phyloP scores from a whole-genome alignment of 371 early-diverging fungal genomes.

The Mortierella sp. region DNA sequence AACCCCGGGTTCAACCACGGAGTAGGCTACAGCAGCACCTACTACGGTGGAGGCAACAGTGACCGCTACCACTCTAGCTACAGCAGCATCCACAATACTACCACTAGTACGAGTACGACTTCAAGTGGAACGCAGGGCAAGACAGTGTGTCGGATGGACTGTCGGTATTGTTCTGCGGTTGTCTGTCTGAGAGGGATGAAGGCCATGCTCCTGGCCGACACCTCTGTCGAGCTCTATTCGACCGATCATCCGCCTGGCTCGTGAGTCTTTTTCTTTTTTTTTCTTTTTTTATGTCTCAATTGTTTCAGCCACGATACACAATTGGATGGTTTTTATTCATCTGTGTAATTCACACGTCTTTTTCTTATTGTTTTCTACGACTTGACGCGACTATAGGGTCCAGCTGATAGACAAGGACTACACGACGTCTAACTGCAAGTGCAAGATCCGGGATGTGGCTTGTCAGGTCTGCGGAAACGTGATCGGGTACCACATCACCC shows the following conservation, averaged over 20 bases:
- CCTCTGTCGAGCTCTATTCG: slow-evolving; percentile 61
- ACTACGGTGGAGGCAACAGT: slow-evolving; percentile 32
- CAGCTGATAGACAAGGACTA: slow-evolving; percentile 93
- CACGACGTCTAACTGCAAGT: slow-evolving; percentile 90
- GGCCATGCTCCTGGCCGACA: slow-evolving; percentile 65
- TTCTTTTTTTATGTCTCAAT: background rate
- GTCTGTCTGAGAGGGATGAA: slow-evolving; percentile 59
- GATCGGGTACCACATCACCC: slow-evolving; percentile 96
- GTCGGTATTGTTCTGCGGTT: slow-evolving; percentile 49
- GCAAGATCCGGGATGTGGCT: slow-evolving; percentile 94
- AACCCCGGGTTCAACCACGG: background rate
- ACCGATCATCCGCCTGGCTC: slow-evolving; percentile 62
- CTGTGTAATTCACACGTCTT: background rate
- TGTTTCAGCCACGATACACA: no score
- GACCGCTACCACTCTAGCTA: slow-evolving; percentile 37
- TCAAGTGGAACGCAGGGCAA: slow-evolving; percentile 31
- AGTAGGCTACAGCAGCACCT: slow-evolving; percentile 26
- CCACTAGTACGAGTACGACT: background rate
- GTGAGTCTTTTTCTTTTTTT: slow-evolving; percentile 30
- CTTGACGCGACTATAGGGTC: slow-evolving; percentile 68
- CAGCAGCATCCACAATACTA: slow-evolving; percentile 7
- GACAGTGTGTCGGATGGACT: slow-evolving; percentile 57
- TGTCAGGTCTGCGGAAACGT: slow-evolving; percentile 95
- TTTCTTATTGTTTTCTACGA: background rate
- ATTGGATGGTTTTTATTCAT: background rate